Percentiles rank a stretch among this genome's conserved stretches.
Conservation (phyloP, 495 filamentous ascomycete genomes). For the Xylaria longipes region DNA sequence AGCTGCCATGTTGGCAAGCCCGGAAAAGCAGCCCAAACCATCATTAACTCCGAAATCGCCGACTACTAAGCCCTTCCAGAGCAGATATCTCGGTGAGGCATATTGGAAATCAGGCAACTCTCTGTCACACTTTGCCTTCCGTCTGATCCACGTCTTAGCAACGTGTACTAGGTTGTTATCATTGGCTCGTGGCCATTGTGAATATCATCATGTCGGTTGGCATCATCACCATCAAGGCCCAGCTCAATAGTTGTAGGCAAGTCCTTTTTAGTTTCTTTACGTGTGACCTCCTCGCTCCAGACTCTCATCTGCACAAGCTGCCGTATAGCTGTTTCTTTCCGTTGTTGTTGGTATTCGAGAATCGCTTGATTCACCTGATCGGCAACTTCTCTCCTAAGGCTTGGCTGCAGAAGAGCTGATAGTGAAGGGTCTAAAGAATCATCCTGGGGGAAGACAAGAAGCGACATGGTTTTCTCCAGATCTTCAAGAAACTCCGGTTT, state of each 20-base stretch:
- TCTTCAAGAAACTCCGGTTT: conserved; percentile 84
- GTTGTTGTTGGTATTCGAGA: conserved; percentile 69
- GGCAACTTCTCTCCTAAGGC: conserved; percentile 81
- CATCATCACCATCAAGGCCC: conserved; percentile 64
- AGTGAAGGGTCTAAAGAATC: conserved; percentile 75
- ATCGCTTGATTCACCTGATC: conserved; percentile 87
- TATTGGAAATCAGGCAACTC: not conserved
- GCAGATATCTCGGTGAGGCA: not conserved
- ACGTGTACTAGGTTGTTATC: conserved; percentile 55
- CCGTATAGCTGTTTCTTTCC: conserved; percentile 79
- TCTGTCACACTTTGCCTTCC: not conserved
- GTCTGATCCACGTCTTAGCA: not conserved
- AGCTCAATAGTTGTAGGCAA: conserved; percentile 75
- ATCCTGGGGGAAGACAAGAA: conserved; percentile 83
- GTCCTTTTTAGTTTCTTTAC: conserved; percentile 71
- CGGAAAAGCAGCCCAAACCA: not conserved
- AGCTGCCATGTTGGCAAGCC: not conserved
- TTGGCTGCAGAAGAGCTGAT: conserved; percentile 75
- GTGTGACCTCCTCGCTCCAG: conserved; percentile 82
- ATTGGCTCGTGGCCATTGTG: conserved; percentile 64
- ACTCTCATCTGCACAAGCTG: conserved; percentile 79
- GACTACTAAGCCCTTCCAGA: not conserved
- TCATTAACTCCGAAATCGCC: not conserved
- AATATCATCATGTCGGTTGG: conserved; percentile 29
- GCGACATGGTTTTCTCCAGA: conserved; percentile 89